Conservation (phyloP, 202 grass and related monocot genomes). For the Setaria viridis region DNA sequence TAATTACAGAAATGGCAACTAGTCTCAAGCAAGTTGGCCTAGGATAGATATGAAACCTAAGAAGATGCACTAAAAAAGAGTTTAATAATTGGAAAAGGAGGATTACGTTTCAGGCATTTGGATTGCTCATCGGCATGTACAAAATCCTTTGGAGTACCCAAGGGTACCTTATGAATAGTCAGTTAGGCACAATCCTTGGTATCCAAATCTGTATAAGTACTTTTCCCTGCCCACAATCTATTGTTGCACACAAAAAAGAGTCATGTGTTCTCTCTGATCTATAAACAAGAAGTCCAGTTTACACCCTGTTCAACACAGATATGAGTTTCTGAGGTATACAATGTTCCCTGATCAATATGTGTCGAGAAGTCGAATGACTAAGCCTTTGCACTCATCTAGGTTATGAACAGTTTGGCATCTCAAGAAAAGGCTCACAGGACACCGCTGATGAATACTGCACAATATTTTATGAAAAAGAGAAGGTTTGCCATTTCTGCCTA, state of each 20-base stretch:
- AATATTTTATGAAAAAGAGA: slow-evolving; percentile 98
- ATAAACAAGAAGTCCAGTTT: slow-evolving; percentile 18
- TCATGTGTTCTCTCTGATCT: not conserved
- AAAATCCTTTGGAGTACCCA: not conserved
- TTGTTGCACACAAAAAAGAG: not conserved
- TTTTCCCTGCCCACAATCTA: not conserved
- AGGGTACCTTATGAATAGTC: not conserved
- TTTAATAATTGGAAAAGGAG: not conserved
- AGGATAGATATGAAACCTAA: not conserved
- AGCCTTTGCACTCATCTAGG: slow-evolving; percentile 50
- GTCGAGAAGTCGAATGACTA: slow-evolving; percentile 26
- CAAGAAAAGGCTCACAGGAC: slow-evolving; percentile 94
- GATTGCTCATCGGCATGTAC: not conserved
- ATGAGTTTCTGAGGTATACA: slow-evolving; percentile 18
- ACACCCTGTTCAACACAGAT: not conserved
- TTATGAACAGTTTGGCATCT: slow-evolving; percentile 99
- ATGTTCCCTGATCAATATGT: not conserved
- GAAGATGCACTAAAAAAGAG: not conserved
- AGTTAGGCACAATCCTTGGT: not conserved
- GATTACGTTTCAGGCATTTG: not conserved
- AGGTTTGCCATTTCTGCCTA: slow-evolving; percentile 54
- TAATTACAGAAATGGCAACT: not conserved
- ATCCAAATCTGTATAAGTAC: not conserved
- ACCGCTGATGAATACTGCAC: slow-evolving; percentile 93
- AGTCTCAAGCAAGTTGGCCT: not conserved